Conservation (phyloP, 2,329 filamentous ascomycete genomes). For the Aspergillus uvarum region DNA sequence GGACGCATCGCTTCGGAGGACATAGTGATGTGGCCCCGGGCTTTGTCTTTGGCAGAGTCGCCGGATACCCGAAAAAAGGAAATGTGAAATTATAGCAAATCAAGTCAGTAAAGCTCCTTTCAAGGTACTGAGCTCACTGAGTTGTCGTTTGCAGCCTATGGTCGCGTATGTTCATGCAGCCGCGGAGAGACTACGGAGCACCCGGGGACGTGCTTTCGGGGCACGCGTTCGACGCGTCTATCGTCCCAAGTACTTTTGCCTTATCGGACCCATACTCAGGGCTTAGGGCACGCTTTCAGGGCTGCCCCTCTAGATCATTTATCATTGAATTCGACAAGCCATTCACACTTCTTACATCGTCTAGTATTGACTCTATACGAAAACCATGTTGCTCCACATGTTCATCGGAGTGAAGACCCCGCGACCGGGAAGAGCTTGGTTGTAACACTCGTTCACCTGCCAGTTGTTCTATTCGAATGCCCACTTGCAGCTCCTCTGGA, state of each 20-base stretch:
- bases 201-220: constrained; percentile 11
- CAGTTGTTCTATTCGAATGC: no score
- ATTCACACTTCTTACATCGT: no score
- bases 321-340: no score
- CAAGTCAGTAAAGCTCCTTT: constrained; percentile 2
- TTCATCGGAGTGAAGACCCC: no score
- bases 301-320: constrained; percentile 1
- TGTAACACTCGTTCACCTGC: no score
- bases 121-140: neutral
- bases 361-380: no score
- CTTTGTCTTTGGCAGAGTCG: neutral
- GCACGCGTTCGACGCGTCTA: constrained; percentile 27
- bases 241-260: constrained; percentile 20
- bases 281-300: constrained; percentile 36
- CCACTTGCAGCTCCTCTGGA: no score
- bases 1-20: constrained; percentile 38
- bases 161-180: neutral
- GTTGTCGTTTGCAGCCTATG: neutral
- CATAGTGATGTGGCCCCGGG: constrained; percentile 27
- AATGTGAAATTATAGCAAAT: neutral
- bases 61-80: neutral
- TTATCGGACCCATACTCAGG: constrained; percentile 25
- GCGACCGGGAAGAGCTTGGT: no score
- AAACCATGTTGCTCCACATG: no score
- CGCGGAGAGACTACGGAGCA: neutral